Percentiles rank a stretch among this genome's conserved stretches.
Evolutionary conservation across 495 filamentous ascomycete genomes (phyloP).

Genomic region (Pyrenula massariospora): DNA sequence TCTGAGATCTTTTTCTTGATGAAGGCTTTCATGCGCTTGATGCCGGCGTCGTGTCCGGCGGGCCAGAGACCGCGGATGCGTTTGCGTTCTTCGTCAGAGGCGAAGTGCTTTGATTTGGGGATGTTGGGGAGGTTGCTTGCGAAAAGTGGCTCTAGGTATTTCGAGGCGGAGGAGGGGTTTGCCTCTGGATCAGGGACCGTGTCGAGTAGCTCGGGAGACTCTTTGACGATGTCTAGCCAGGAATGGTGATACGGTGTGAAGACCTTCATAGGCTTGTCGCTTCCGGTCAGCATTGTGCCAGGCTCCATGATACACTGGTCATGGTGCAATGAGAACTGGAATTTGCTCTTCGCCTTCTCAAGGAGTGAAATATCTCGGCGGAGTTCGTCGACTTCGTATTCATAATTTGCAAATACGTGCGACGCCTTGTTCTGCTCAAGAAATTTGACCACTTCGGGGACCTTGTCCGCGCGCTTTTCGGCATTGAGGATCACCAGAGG

Average conservation of each 20-base stretch:
- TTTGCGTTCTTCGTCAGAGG: conserved; percentile 17
- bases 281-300: conserved; percentile 16
- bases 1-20: conserved; percentile 19
- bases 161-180: conserved; percentile 10
- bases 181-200: conserved; percentile 16
- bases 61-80: conserved; percentile 29
- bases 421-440: conserved; percentile 20
- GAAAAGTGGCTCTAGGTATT: conserved; percentile 20
- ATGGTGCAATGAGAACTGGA: conserved; percentile 16
- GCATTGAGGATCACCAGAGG: conserved; percentile 21
- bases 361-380: conserved; percentile 29
- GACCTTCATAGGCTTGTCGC: conserved; percentile 27
- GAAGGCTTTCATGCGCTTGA: conserved; percentile 24
- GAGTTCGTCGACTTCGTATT: conserved; percentile 73
- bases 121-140: conserved; percentile 14
- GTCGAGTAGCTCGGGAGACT: conserved; percentile 18
- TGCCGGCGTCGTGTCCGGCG: conserved; percentile 24
- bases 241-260: conserved; percentile 28
- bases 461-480: conserved; percentile 19
- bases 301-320: conserved; percentile 30
- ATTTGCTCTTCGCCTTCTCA: conserved; percentile 11
- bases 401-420: conserved; percentile 58
- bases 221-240: conserved; percentile 22
- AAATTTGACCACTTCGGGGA: conserved; percentile 21
- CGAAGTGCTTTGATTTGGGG: conserved; percentile 24